A percentile compares a stretch with the other conserved stretches of the same genome.
Evolutionary conservation across 257 asterid species (phyloP).

Genomic region (Leonotis leonurus): DNA sequence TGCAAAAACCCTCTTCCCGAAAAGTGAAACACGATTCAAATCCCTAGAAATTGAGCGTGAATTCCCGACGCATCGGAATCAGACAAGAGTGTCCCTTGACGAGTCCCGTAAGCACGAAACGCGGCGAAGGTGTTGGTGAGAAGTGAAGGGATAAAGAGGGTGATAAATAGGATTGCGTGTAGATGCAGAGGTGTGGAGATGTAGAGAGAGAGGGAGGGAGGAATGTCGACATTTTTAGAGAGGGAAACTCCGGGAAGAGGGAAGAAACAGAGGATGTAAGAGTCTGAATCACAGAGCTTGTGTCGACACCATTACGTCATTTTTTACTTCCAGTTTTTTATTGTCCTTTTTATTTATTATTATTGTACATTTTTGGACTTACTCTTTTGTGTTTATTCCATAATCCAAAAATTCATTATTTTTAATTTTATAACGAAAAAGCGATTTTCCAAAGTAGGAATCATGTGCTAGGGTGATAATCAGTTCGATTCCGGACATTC

Average conservation of each 20-base stretch:
- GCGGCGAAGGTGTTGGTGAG: neutral
- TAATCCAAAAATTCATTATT: too few species aligned
- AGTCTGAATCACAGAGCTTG: conserved; percentile 18
- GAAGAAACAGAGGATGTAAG: neutral
- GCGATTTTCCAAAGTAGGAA: neutral
- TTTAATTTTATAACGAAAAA: too few species aligned
- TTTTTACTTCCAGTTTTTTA: too few species aligned
- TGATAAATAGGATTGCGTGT: neutral
- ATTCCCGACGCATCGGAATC: neutral
- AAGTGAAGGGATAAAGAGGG: neutral
- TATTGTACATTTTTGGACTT: neutral
- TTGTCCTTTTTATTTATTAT: neutral
- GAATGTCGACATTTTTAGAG: conserved; percentile 44
- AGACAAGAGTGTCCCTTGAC: neutral
- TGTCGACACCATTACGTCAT: conserved; percentile 52
- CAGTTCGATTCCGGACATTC: too few species aligned
- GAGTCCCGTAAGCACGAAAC: conserved; percentile 11
- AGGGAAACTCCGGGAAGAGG: neutral
- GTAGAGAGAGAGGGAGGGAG: conserved; percentile 16
- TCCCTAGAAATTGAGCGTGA: conserved; percentile 2
- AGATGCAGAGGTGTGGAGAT: neutral
- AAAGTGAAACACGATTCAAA: conserved; percentile 15
- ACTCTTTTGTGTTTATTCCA: neutral
- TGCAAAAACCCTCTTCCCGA: neutral
- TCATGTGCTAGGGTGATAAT: too few species aligned